Conservation (phyloP, 1,139 yeast species). For the Taphrina wiesneri region DNA sequence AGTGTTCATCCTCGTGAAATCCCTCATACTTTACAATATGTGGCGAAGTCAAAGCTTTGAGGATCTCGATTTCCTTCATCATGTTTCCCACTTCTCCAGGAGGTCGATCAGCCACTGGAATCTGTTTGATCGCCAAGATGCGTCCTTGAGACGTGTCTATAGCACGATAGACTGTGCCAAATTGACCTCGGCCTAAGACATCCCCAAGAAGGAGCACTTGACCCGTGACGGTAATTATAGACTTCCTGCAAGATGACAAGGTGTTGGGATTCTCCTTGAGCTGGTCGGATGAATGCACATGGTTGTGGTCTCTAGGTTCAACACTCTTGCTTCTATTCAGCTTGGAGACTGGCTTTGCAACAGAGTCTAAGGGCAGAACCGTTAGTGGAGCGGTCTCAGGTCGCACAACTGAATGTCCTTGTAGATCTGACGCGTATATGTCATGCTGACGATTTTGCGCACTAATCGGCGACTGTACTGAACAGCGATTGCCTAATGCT, state of each 20-base stretch:
- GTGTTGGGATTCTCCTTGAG: background rate
- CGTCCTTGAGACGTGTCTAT: conserved; percentile 64
- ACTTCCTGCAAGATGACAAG: background rate
- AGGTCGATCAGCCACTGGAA: conserved; percentile 44
- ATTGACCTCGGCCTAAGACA: conserved; percentile 75
- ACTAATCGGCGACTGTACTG: background rate
- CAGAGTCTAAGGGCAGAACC: background rate
- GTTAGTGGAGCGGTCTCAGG: background rate
- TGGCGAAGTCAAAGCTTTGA: conserved; percentile 53
- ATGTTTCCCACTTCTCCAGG: background rate
- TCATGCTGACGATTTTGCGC: background rate
- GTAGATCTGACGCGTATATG: background rate
- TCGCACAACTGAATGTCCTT: background rate
- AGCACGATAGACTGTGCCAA: conserved; percentile 72
- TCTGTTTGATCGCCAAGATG: conserved; percentile 81
- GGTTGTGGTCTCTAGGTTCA: background rate
- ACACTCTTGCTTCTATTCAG: background rate
- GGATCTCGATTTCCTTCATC: conserved; percentile 15
- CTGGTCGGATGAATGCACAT: background rate
- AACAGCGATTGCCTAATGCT: background rate
- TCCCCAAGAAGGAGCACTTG: conserved; percentile 48
- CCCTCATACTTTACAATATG: conserved; percentile 91
- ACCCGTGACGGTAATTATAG: background rate
- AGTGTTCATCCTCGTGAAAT: conserved; percentile 66
- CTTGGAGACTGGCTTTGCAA: background rate